These are phyloP conservation scores for Russula sp. DNA, from an alignment of 768 basidiomycete species.

Conservation along the genomic window DNA sequence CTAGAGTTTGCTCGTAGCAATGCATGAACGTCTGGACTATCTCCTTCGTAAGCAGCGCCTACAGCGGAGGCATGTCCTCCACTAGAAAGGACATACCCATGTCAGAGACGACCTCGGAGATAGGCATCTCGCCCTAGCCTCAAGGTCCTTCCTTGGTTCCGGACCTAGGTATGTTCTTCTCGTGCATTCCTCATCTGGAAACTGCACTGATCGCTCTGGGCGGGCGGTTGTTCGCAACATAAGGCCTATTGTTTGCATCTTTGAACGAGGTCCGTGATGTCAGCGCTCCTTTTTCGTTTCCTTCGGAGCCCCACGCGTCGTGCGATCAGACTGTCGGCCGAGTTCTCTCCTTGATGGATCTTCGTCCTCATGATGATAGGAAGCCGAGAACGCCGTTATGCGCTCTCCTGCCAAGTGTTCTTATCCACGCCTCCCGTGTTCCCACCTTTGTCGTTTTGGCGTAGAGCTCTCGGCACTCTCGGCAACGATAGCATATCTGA, in stretches of 20 bases:
- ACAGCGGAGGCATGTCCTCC: not conserved
- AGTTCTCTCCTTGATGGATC: conserved; percentile 34
- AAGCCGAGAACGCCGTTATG: not conserved
- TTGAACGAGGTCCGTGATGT: conserved; percentile 43
- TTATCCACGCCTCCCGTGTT: conserved; percentile 47
- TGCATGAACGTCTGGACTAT: conserved; percentile 33
- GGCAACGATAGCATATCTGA: conserved; percentile 34
- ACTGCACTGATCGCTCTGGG: not conserved
- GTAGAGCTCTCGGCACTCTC: conserved; percentile 38
- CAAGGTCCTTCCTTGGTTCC: not conserved
- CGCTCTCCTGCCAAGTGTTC: conserved; percentile 35
- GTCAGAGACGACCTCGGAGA: conserved; percentile 46
- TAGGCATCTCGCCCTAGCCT: conserved; percentile 32
- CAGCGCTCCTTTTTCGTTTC: not conserved
- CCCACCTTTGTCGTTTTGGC: conserved; percentile 46
- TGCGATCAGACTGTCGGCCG: conserved; percentile 44
- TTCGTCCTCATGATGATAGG: not conserved
- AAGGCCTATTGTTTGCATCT: conserved; percentile 52
- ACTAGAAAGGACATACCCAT: conserved; percentile 36
- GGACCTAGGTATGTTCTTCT: not conserved
- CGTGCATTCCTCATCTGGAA: not conserved
- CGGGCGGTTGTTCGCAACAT: not conserved
- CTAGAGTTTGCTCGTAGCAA: conserved; percentile 40
- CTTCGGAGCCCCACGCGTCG: conserved; percentile 6
- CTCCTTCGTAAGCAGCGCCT: not conserved